Percentiles rank a stretch among this genome's conserved stretches.
phyloP scores from a whole-genome alignment of 768 basidiomycete genomes.

The Sporobolomyces roseus region DNA sequence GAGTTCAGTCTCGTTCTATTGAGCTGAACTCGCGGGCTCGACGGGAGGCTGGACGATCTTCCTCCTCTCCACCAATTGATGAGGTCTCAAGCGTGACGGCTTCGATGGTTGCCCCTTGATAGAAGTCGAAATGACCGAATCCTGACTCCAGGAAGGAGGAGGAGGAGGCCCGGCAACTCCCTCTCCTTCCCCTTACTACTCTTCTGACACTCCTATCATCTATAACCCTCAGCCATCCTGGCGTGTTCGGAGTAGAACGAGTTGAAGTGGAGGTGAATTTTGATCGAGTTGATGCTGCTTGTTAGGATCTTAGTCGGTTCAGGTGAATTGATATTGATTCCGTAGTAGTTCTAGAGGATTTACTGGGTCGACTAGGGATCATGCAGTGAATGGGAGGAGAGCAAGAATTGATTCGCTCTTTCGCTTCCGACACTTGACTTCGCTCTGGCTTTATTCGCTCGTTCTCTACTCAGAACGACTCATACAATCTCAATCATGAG shows the following conservation, averaged over 20 bases:
- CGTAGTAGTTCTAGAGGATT: background rate
- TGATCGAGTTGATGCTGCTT: background rate
- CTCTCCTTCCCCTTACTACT: background rate
- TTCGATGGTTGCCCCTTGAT: background rate
- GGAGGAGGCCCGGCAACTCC: conserved; percentile 7
- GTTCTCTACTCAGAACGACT: background rate
- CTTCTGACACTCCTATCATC: background rate
- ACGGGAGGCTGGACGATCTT: conserved; percentile 5
- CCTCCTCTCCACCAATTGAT: background rate
- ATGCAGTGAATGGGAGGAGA: background rate
- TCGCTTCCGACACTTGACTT: background rate
- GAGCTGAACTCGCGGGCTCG: too few relatives aligned
- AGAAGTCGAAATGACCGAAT: background rate
- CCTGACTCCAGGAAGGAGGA: conserved; percentile 19
- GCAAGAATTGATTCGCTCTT: background rate
- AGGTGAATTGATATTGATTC: conserved; percentile 5
- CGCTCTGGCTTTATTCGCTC: background rate
- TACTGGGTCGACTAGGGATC: conserved; percentile 12
- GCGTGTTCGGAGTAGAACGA: background rate
- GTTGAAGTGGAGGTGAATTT: background rate
- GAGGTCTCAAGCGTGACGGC: background rate
- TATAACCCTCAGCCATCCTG: conserved; percentile 16
- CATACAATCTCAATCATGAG: too few relatives aligned
- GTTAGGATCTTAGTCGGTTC: conserved; percentile 8
- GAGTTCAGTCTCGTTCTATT: too few relatives aligned